Evolutionary conservation across 768 basidiomycete genomes (phyloP), one percentile per base, ranked within the genome.

Genomic region (Epithele typhae): DNA sequence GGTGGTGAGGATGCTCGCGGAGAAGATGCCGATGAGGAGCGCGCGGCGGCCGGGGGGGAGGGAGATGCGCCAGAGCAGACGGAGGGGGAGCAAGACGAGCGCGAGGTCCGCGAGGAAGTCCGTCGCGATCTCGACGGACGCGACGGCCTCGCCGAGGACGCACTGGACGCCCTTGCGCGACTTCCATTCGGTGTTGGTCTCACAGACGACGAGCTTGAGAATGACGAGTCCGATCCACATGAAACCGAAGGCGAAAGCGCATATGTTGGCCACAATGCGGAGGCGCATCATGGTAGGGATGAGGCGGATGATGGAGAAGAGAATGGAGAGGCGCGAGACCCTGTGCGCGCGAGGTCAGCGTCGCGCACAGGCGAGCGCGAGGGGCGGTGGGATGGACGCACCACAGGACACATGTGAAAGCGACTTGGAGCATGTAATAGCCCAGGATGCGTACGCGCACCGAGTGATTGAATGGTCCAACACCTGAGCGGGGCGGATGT

Each of bases 351-450:
- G 27, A 30, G 8, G 14, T 30, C 27, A 30, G 27, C 27, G 7
- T 30, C 27, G 27, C 14, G 27, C 7, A 7, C 14, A 30, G 8
- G 14, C 27, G 27, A 30, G 14, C 8, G 7, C 27, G 14, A 14
- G 14, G 27, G 27, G 27, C 27, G 14, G 27, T n/a, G n/a, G n/a
- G n/a, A n/a, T n/a, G n/a, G n/a, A n/a, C 43, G 27, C n/a, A 55
- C 53, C 53, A 55, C 5, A 55, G 46, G 7, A 51, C 49, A 38
- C 46, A 55, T 2, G 53, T 55, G 23, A 55, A 55, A 19, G 46
- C 33, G n/a, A 48, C 43, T 27, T 42, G 44, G 17, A 48, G 36
- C 49, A 55, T 51, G 39, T 48, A 55, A 40, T 55, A 55, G 9
- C 53, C 53, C 11, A 51, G 25, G 23, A 55, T 44, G 11, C 46